These are phyloP conservation scores for Lactarius sp. DNA, from an alignment of 768 basidiomycete species.

Conservation along the genomic window DNA sequence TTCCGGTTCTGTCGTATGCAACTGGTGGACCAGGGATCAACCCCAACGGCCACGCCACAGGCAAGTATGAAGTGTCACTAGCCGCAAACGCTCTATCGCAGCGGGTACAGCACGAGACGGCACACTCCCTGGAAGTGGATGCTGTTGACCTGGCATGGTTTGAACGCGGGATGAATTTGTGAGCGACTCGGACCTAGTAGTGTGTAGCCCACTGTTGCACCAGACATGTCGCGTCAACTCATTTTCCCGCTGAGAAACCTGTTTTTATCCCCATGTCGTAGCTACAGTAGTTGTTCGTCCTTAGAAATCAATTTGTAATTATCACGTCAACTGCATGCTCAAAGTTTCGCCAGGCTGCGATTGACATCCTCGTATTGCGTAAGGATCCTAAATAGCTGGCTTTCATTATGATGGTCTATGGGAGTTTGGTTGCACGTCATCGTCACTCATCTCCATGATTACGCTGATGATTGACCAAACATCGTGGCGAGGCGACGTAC, in stretches of 20 bases:
- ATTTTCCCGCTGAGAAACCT: neutral
- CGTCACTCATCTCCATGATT: neutral
- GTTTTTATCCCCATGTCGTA: neutral
- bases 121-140: constrained; percentile 28
- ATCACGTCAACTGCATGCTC: neutral
- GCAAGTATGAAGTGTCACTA: constrained; percentile 33
- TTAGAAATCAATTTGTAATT: neutral
- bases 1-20: constrained; percentile 45
- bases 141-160: constrained; percentile 38
- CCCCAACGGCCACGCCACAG: neutral
- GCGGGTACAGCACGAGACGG: constrained; percentile 3
- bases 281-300: neutral
- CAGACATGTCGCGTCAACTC: neutral
- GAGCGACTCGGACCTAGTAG: neutral
- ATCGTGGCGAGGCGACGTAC: neutral
- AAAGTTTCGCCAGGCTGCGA: neutral
- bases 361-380: neutral
- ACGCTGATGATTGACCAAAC: neutral
- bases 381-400: neutral
- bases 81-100: constrained; percentile 32
- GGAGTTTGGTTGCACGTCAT: neutral
- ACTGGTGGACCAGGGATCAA: neutral
- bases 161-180: neutral
- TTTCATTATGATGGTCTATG: neutral
- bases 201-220: neutral